Percentiles rank a stretch among this genome's conserved stretches.
These are phyloP conservation scores for Salix brachista DNA, from an alignment of 345 rosid species.

Conservation along the genomic window DNA sequence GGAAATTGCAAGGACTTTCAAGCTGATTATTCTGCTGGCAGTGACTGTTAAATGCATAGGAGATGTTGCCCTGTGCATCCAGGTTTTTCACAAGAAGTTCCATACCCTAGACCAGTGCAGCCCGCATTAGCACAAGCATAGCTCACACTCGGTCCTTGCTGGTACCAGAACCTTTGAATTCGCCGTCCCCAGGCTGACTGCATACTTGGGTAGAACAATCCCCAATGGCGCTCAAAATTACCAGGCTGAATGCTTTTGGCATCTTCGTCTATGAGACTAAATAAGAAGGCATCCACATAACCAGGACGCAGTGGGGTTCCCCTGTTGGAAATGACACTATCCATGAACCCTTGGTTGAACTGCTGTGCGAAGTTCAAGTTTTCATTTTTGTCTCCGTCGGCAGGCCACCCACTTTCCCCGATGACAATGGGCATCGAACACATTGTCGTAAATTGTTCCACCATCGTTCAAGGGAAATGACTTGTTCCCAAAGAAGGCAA, in stretches of 20 bases:
- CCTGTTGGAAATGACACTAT: not conserved
- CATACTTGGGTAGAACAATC: conserved; percentile 23
- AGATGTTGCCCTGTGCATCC: conserved; percentile 43
- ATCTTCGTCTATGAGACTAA: conserved; percentile 25
- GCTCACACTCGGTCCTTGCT: conserved; percentile 51
- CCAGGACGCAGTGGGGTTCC: conserved; percentile 23
- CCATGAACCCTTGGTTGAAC: conserved; percentile 25
- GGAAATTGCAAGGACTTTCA: conserved; percentile 55
- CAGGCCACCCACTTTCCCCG: conserved; percentile 30
- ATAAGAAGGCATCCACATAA: conserved; percentile 19
- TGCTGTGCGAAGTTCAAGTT: conserved; percentile 17
- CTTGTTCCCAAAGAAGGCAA: conserved; percentile 17
- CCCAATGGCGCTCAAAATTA: conserved; percentile 30
- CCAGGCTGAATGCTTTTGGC: conserved; percentile 25
- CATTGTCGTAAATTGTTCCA: conserved; percentile 17
- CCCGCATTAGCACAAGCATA: conserved; percentile 65
- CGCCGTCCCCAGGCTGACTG: conserved; percentile 5
- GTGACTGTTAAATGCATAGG: conserved; percentile 66
- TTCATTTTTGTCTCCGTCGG: conserved; percentile 24
- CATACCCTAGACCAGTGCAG: conserved; percentile 63
- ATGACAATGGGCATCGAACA: conserved; percentile 20
- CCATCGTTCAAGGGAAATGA: conserved; percentile 12
- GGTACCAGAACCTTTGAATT: conserved; percentile 33
- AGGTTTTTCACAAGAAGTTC: conserved; percentile 47
- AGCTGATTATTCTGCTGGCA: conserved; percentile 56